Evolutionary conservation across 1,139 yeast species (phyloP), one percentile per base, ranked within the genome.

Genomic region (Zygoascus hellenicus): DNA sequence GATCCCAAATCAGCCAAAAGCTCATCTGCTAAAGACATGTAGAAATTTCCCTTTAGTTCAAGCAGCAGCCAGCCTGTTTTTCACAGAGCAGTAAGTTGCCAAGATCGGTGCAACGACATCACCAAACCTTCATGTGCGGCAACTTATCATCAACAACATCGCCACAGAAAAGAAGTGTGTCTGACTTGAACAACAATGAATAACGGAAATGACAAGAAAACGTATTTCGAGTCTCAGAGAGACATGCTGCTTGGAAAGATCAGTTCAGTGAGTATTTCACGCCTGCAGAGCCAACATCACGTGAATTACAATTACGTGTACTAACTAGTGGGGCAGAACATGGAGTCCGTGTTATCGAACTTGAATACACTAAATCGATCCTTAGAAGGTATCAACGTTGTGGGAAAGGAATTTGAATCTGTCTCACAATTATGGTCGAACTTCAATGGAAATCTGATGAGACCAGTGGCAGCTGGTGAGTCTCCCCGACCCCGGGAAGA

Each of bases 371-470:
- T 77, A 43, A 77, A 77, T 54, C 67, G 78, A 41, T 72, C 80
- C 0, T 58, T 77, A 39, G 78, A 76, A 51, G 75, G 72, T 22
- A 70, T 75, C 2, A 68, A 75, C 14, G 76, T 77, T 2, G 78
- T 77, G 5, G 81, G 81, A 1, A 72, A 72, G 53, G 81, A 76
- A 52, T 77, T 77, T 51, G 78, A 76, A 46, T 66, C 70, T 30
- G 77, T 76, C 11, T 67, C 80, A 1, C 63, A 63, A 17, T 61
- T 77, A 30, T 77, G 82, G 82, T 66, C 69, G 42, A 69, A 67
- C 34, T 76, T 76, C 53, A 76, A 77, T 52, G 48, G 48, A 16
- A 42, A 39, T 2, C 26, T 43, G 42, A 41, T 19, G 19, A 30
- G 42, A 3, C 9, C 49, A 10, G 39, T 35, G 2, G 35, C 22